These are phyloP conservation scores for Podosphaera fusca DNA, from an alignment of 2,329 filamentous ascomycete species.

Conservation along the genomic window DNA sequence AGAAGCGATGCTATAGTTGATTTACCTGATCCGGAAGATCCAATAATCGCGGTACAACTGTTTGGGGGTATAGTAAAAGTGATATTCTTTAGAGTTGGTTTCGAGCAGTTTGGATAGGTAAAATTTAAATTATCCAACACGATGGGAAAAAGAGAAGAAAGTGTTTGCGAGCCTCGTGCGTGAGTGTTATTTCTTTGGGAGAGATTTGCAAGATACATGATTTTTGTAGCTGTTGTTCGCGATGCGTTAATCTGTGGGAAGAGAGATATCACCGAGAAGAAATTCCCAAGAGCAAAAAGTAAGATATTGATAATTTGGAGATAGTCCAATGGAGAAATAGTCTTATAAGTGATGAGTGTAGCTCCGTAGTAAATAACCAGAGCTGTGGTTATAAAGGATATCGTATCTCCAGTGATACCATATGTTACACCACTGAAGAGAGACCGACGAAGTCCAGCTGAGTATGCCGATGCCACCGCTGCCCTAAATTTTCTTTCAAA, in stretches of 20 bases:
- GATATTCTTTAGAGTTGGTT: constrained; percentile 36
- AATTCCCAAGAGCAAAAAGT: constrained; percentile 59
- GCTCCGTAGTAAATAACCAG: constrained; percentile 70
- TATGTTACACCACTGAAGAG: constrained; percentile 46
- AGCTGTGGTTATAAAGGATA: constrained; percentile 48
- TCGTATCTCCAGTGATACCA: constrained; percentile 47
- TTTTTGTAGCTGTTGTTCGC: constrained; percentile 44
- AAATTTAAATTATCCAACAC: constrained; percentile 40
- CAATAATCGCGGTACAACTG: constrained; percentile 56
- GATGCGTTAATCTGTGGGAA: constrained; percentile 64
- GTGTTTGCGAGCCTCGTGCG: constrained; percentile 25
- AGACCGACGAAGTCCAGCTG: constrained; percentile 41
- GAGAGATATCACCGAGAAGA: constrained; percentile 43
- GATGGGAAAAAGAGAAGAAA: constrained; percentile 21
- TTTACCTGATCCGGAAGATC: constrained; percentile 53
- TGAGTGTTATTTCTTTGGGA: constrained; percentile 17
- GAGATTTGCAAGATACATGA: constrained; percentile 47
- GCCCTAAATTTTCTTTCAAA: constrained; percentile 40
- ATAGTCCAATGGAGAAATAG: constrained; percentile 31
- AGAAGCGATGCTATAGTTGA: constrained; percentile 60
- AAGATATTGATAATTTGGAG: constrained; percentile 61
- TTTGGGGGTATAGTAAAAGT: constrained; percentile 39
- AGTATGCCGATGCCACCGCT: constrained; percentile 28
- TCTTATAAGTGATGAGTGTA: constrained; percentile 29
- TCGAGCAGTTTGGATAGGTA: constrained; percentile 35